Evolutionary conservation across 208 protist genomes (phyloP).

Genomic region (Acanthamoeba lenticulata): DNA sequence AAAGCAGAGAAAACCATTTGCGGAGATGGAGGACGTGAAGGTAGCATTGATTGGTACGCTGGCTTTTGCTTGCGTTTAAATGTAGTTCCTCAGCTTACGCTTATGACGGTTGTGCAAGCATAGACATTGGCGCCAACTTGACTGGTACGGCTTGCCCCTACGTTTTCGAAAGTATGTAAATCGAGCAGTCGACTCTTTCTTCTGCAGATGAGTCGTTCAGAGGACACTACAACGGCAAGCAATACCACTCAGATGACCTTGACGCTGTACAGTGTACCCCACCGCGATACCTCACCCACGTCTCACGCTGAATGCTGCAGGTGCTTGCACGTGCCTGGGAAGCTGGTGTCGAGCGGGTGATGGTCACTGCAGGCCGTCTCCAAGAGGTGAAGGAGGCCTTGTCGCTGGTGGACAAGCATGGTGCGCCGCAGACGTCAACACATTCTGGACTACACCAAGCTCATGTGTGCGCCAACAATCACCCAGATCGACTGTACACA

Average conservation of each 20-base stretch:
- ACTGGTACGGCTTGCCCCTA: not conserved
- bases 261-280: not conserved
- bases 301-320: not conserved
- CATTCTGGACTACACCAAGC: no score
- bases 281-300: not conserved
- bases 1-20: no score
- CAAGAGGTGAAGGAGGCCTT: constrained; percentile 86
- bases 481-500: constrained; percentile 70
- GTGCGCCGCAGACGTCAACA: not conserved
- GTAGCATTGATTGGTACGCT: no score
- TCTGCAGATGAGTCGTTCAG: not conserved
- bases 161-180: not conserved
- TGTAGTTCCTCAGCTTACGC: no score
- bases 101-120: no score
- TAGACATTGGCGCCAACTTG: not conserved
- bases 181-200: not conserved
- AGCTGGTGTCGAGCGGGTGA: constrained; percentile 86
- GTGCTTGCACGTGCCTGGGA: constrained; percentile 85
- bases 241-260: not conserved
- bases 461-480: not conserved
- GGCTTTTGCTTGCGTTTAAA: no score
- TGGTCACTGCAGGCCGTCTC: constrained; percentile 88
- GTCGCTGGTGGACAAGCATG: constrained; percentile 80
- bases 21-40: no score
- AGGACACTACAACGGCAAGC: constrained; percentile 16